Percentiles rank a stretch among this genome's conserved stretches.
These are phyloP conservation scores for Sphaerobolus stellatus DNA, from an alignment of 1,284 basidiomycete genomes.

Conservation along the genomic window DNA sequence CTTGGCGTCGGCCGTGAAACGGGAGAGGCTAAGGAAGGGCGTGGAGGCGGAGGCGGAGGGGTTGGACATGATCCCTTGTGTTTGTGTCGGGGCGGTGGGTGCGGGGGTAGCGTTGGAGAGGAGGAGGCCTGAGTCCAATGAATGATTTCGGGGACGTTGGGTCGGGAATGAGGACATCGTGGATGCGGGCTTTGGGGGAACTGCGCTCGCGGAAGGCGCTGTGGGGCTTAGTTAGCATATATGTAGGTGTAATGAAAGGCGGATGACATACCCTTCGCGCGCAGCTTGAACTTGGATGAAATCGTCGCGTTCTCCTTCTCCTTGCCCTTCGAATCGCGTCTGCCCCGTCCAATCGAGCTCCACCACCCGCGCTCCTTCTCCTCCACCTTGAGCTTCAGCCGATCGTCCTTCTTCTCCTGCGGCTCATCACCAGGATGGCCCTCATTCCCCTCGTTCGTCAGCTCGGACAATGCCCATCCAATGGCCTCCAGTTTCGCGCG, in stretches of 20 bases:
- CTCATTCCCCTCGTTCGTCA: slow-evolving; percentile 52
- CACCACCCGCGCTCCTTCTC: slow-evolving; percentile 69
- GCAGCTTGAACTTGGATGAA: slow-evolving; percentile 31
- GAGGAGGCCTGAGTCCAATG: slow-evolving; percentile 59
- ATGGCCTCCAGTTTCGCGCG: slow-evolving; percentile 56
- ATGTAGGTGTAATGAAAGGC: slow-evolving; percentile 9
- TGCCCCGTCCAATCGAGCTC: slow-evolving; percentile 63
- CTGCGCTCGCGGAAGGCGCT: slow-evolving; percentile 8
- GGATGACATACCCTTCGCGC: slow-evolving; percentile 45
- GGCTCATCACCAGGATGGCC: slow-evolving; percentile 19
- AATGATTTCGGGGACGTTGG: slow-evolving; percentile 55
- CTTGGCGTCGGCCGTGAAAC: slow-evolving; percentile 19
- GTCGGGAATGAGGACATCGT: not conserved
- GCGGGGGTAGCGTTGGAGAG: slow-evolving; percentile 30
- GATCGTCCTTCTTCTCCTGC: slow-evolving; percentile 33
- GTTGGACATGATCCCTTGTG: too few relatives aligned
- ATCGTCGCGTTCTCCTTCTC: slow-evolving; percentile 35
- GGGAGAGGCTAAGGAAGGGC: slow-evolving; percentile 11
- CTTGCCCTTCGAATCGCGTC: slow-evolving; percentile 62
- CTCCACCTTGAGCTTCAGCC: slow-evolving; percentile 53
- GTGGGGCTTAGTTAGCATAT: slow-evolving; percentile 1
- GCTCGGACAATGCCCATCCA: slow-evolving; percentile 58
- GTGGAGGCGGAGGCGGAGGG: slow-evolving; percentile 11
- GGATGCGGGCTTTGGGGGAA: slow-evolving; percentile 2
- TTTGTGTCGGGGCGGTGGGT: not conserved